Evolutionary conservation across 1,139 yeast genomes (phyloP).

Genomic region (Lizanozyma gosingica): DNA sequence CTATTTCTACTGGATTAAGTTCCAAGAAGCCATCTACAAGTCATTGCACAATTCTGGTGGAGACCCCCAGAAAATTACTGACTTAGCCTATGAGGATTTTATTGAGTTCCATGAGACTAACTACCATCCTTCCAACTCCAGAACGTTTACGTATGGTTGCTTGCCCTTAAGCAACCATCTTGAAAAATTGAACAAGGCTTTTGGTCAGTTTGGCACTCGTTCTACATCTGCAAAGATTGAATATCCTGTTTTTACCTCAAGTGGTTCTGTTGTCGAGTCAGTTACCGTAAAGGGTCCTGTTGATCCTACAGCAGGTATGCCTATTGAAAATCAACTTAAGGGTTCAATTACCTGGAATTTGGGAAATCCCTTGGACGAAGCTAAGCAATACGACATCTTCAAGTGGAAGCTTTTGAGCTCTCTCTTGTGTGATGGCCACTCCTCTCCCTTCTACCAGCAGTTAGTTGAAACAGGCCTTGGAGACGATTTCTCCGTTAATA

Average conservation of each 20-base stretch:
- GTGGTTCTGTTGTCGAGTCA: constrained; percentile 8
- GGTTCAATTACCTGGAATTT: constrained; percentile 83
- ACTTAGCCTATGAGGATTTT: constrained; percentile 64
- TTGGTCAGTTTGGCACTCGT: constrained; percentile 47
- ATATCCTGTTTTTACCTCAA: not conserved
- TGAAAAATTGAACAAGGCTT: constrained; percentile 44
- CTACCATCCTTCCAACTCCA: constrained; percentile 88
- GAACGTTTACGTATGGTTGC: constrained; percentile 81
- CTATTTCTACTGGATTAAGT: constrained; percentile 76
- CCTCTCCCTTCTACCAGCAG: constrained; percentile 79
- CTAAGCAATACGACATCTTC: constrained; percentile 50
- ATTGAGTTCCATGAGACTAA: constrained; percentile 62
- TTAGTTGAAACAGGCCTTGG: constrained; percentile 81
- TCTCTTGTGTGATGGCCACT: constrained; percentile 82
- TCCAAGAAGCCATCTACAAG: constrained; percentile 80
- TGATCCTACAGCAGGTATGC: constrained; percentile 63
- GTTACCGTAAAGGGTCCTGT: constrained; percentile 60
- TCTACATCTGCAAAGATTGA: constrained; percentile 1
- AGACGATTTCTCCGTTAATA: constrained; percentile 77
- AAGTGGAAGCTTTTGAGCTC: constrained; percentile 65
- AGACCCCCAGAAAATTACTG: constrained; percentile 75
- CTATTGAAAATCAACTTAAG: constrained; percentile 61
- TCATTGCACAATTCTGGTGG: constrained; percentile 89
- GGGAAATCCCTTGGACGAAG: constrained; percentile 59
- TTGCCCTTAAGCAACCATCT: constrained; percentile 59